Percentiles rank a stretch among this genome's conserved stretches.
Evolutionary conservation across 257 asterid genomes (phyloP).

Genomic region (Solanum acaule): DNA sequence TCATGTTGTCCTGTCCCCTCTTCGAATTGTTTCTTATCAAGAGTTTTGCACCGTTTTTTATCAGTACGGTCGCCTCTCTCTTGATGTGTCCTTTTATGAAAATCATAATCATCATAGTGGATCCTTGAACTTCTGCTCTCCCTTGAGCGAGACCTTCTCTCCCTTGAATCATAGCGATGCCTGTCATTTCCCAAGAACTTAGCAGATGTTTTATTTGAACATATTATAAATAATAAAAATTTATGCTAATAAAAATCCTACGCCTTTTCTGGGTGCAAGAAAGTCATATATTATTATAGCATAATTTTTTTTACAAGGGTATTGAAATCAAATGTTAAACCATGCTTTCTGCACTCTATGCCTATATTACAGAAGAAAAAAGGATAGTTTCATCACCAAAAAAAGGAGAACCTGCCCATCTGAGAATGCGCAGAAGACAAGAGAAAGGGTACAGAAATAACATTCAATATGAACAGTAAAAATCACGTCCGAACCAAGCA

Average conservation of each 20-base stretch:
- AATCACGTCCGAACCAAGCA: not conserved
- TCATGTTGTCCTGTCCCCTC: constrained; percentile 12
- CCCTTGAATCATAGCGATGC: constrained; percentile 33
- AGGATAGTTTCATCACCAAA: not conserved
- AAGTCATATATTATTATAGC: not conserved
- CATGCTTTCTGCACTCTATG: not conserved
- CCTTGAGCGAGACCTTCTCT: constrained; percentile 46
- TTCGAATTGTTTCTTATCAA: constrained; percentile 12
- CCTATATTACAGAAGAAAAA: not conserved
- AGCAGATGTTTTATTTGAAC: not conserved
- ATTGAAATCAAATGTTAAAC: not conserved
- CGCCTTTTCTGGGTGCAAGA: not conserved
- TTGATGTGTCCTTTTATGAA: constrained; percentile 16
- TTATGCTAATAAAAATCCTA: not conserved
- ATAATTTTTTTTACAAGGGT: not conserved
- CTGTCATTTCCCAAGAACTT: constrained; percentile 16
- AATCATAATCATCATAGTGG: constrained; percentile 20
- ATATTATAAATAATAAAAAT: not conserved
- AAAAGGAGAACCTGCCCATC: not conserved
- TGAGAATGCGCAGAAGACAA: not conserved
- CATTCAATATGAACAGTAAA: not conserved
- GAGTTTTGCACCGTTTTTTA: constrained; percentile 22
- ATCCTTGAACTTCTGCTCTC: constrained; percentile 41
- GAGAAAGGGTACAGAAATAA: not conserved
- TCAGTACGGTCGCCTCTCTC: constrained; percentile 11